Evolutionary conservation across 2,329 filamentous ascomycete genomes (phyloP).

Genomic region (Xylaria polymorpha): DNA sequence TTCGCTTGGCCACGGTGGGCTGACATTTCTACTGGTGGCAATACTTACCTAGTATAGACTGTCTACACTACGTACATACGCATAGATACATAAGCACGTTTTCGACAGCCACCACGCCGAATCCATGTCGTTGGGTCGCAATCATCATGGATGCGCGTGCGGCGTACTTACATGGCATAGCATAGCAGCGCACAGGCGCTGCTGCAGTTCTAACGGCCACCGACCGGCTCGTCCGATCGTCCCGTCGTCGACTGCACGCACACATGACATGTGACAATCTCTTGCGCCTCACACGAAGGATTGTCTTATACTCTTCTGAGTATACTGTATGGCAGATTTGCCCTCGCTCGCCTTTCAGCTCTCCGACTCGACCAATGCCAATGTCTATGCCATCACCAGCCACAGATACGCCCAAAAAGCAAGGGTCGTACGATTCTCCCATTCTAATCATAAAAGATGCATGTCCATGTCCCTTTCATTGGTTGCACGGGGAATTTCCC

Average conservation of each 20-base stretch:
- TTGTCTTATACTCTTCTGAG: not conserved
- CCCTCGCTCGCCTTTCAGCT: slow-evolving; percentile 14
- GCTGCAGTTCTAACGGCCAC: slow-evolving; percentile 15
- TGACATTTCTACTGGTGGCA: slow-evolving; percentile 8
- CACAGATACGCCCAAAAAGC: slow-evolving; percentile 13
- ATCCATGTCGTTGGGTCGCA: not conserved
- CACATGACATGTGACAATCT: not conserved
- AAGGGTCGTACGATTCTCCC: slow-evolving; percentile 24
- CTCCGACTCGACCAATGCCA: not conserved
- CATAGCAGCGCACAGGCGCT: not conserved
- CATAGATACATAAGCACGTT: slow-evolving; percentile 21
- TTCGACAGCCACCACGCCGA: not conserved
- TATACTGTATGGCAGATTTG: no score
- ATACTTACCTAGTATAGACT: not conserved
- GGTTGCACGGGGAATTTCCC: slow-evolving; percentile 1
- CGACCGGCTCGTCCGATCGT: not conserved
- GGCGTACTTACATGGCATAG: no score
- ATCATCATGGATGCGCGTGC: not conserved
- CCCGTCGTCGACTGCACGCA: not conserved
- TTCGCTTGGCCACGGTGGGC: slow-evolving; percentile 9
- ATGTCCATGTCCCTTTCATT: slow-evolving; percentile 6
- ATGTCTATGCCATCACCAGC: slow-evolving; percentile 11
- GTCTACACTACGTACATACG: no score
- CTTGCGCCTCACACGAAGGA: slow-evolving; percentile 12
- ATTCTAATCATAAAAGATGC: slow-evolving; percentile 13